Conservation (phyloP, 176 grass and related monocot species). For the Dactylis glomerata region DNA sequence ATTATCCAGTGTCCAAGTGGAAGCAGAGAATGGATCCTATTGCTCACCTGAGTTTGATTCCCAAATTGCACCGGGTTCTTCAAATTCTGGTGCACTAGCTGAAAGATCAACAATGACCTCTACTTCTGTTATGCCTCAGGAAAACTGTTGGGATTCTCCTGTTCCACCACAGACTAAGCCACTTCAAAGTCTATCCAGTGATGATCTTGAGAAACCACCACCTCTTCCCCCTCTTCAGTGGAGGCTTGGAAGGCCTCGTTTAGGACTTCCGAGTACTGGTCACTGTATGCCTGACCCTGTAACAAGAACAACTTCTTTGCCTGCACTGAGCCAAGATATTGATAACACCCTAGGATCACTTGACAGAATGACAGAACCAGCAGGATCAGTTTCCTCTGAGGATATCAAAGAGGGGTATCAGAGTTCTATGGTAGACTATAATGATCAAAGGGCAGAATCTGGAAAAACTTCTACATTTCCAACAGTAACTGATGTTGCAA, state of each 20-base stretch:
- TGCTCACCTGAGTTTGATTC: constrained; percentile 12
- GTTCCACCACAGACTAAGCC: neutral
- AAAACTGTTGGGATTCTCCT: constrained; percentile 2
- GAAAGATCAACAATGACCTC: constrained; percentile 16
- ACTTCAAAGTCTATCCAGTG: constrained; percentile 35
- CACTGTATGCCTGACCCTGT: constrained; percentile 25
- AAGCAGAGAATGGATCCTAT: constrained; percentile 16
- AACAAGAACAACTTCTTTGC: constrained; percentile 22
- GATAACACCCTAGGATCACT: constrained; percentile 8
- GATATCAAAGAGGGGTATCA: neutral
- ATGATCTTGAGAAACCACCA: constrained; percentile 58
- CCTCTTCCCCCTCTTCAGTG: constrained; percentile 94
- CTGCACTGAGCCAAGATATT: constrained; percentile 1
- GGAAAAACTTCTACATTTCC: neutral
- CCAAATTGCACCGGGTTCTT: constrained; percentile 23
- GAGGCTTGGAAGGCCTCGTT: constrained; percentile 64
- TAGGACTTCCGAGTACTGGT: constrained; percentile 29
- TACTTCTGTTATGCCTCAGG: constrained; percentile 9
- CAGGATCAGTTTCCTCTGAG: constrained; percentile 11
- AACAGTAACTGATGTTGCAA: constrained; percentile 8
- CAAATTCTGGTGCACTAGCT: constrained; percentile 17
- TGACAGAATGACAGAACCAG: constrained; percentile 13
- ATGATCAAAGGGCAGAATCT: constrained; percentile 27
- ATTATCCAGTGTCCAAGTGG: neutral
- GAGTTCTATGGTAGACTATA: constrained; percentile 5